Percentiles rank a stretch among this genome's conserved stretches.
These are phyloP conservation scores for Picea mariana DNA, from an alignment of 83 land plant species.

Conservation along the genomic window DNA sequence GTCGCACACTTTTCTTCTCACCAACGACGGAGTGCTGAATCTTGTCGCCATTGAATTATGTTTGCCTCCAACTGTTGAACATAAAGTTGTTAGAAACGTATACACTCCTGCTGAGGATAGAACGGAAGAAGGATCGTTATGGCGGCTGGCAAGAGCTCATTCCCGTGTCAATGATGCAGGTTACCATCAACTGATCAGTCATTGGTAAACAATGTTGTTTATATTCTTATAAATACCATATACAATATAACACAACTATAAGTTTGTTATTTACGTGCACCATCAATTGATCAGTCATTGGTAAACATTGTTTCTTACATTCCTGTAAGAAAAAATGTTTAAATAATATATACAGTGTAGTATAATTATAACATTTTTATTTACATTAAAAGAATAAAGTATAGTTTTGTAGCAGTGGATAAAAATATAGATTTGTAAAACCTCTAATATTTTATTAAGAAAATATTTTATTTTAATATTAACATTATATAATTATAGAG, in stretches of 20 bases:
- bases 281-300: constrained; percentile 11
- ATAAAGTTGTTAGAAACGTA: neutral
- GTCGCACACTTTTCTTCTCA: constrained; percentile 52
- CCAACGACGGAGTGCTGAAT: constrained; percentile 37
- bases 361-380: too few relatives aligned
- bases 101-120: constrained; percentile 13
- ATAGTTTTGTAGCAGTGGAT: too few relatives aligned
- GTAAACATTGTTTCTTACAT: neutral
- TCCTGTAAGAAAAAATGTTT: too few relatives aligned
- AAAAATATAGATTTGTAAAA: too few relatives aligned
- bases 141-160: constrained; percentile 21
- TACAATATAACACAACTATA: too few relatives aligned
- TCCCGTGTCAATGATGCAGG: neutral
- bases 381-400: too few relatives aligned
- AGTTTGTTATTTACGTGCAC: neutral
- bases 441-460: too few relatives aligned
- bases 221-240: too few relatives aligned
- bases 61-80: constrained; percentile 22
- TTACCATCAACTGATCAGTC: constrained; percentile 11
- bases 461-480: too few relatives aligned
- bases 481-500: too few relatives aligned
- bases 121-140: constrained; percentile 15
- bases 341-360: too few relatives aligned
- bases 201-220: neutral
- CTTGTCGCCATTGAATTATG: constrained; percentile 67